Evolutionary conservation across 2,329 filamentous ascomycete genomes (phyloP), one percentile per base, ranked within the genome.

Genomic region (Aspergillus amoenus): DNA sequence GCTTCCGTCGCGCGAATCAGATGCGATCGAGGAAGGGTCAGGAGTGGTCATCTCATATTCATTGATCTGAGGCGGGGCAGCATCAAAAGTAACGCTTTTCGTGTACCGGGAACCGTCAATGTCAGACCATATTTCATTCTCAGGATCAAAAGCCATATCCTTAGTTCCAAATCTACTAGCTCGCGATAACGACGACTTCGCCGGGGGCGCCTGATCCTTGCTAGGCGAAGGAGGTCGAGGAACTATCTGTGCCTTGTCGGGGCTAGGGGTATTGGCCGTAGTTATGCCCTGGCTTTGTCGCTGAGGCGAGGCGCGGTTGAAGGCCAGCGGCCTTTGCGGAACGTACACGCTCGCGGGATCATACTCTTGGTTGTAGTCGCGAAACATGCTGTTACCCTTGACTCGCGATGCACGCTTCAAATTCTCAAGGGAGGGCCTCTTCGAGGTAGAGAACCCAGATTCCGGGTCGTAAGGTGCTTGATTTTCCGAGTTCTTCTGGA

Each of bases 41-140:
- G 94, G 94, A 2, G 94, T 99, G 34, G 91, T 90, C 89, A 97
- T 93, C 76, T 97, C 94, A 73, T 97, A 99, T 76, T 99, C 94
- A 71, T 97, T 96, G 68, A 99, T 84, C 71, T 96, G 90, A 22
- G 94, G 94, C 21, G 93, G 93, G 2, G 91, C 92, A 39, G 88
- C 89, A 76, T 97, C 92, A 71, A 99, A 99, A 0, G 93, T 99
- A 57, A 99, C 94, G 68, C 93, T 97, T 81, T 99, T 99, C 47
- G 91, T 88, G 75, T 96, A 90, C 53, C 92, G 89, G 70, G 91
- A 89, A 42, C 17, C 82, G 42, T 90, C 87, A 4, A 84, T 82
- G 59, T 86, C 84, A 17, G 88, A 86, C 84, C 88, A 90, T 21
- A 86, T 83, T 24, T 84, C 84, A 51, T 78, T 85, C 60, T 90